A percentile compares a stretch with the other conserved stretches of the same genome.
phyloP scores from a whole-genome alignment of 495 filamentous ascomycete genomes.

The Aspergillus avenaceus region DNA sequence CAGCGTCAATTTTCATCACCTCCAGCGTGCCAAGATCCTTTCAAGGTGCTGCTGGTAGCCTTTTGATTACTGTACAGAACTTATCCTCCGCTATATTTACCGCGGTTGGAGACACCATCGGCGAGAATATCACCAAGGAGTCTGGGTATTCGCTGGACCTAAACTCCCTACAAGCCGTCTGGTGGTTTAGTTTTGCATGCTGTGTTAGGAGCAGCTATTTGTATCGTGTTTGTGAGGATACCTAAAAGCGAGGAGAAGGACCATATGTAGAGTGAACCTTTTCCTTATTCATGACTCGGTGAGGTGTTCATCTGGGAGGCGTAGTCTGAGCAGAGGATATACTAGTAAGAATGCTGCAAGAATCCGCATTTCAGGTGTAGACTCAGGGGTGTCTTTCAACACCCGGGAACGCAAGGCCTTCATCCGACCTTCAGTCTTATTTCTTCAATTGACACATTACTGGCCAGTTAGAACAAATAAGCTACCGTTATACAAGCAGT shows the following conservation, averaged over 20 bases:
- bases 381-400: no score
- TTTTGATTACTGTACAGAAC: constrained; percentile 26
- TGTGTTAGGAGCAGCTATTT: constrained; percentile 37
- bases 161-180: constrained; percentile 36
- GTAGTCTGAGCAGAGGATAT: no score
- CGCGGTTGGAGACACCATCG: constrained; percentile 41
- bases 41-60: constrained; percentile 24
- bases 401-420: no score
- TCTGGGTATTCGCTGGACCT: constrained; percentile 26
- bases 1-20: constrained; percentile 29
- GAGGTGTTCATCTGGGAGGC: no score
- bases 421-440: no score
- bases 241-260: constrained; percentile 49
- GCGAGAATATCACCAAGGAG: constrained; percentile 27
- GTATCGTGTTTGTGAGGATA: constrained; percentile 38
- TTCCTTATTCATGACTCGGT: no score
- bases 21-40: constrained; percentile 26
- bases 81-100: constrained; percentile 39
- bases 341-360: no score
- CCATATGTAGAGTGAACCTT: constrained; percentile 32
- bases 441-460: no score
- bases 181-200: constrained; percentile 43
- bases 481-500: no score
- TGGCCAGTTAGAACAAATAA: no score
- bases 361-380: no score